phyloP scores from a whole-genome alignment of 495 filamentous ascomycete species.

The Delitschia confertaspora region DNA sequence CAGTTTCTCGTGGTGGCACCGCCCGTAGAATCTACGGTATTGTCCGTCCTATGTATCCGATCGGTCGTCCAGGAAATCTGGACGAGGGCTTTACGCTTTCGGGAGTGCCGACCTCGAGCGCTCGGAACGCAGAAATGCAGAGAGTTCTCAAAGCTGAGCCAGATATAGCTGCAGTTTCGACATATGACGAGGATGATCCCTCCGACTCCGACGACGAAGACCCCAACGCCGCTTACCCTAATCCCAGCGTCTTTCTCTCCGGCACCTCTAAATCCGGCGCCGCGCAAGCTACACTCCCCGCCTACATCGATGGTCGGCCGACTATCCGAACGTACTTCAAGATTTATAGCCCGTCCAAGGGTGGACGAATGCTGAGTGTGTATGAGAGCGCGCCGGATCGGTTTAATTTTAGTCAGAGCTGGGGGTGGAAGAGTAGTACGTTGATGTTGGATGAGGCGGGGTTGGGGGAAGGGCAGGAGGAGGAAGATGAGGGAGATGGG shows the following conservation, averaged over 20 bases:
- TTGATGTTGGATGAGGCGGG: conserved; percentile 47
- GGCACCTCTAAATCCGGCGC: conserved; percentile 8
- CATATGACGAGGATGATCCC: neutral
- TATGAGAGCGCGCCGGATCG: conserved; percentile 51
- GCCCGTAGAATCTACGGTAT: too few species aligned
- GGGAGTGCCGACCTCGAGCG: too few species aligned
- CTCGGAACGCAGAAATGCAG: too few species aligned
- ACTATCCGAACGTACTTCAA: conserved; percentile 57
- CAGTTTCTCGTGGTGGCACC: too few species aligned
- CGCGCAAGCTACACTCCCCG: conserved; percentile 38
- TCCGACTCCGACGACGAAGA: conserved; percentile 10
- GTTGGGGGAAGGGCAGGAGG: conserved; percentile 29
- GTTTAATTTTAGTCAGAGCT: conserved; percentile 57
- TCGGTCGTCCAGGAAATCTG: too few species aligned
- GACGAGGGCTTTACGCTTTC: too few species aligned
- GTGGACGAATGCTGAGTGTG: conserved; percentile 48
- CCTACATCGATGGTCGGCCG: conserved; percentile 47
- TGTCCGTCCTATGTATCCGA: too few species aligned
- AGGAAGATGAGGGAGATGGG: conserved; percentile 4
- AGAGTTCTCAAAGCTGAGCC: too few species aligned
- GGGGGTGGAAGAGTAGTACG: conserved; percentile 55
- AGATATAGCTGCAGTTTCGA: neutral
- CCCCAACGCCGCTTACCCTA: conserved; percentile 13
- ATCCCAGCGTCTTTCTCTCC: conserved; percentile 3
- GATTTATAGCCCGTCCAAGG: conserved; percentile 50